phyloP scores from a whole-genome alignment of 2,329 filamentous ascomycete genomes.

The Seiridium unicorne region DNA sequence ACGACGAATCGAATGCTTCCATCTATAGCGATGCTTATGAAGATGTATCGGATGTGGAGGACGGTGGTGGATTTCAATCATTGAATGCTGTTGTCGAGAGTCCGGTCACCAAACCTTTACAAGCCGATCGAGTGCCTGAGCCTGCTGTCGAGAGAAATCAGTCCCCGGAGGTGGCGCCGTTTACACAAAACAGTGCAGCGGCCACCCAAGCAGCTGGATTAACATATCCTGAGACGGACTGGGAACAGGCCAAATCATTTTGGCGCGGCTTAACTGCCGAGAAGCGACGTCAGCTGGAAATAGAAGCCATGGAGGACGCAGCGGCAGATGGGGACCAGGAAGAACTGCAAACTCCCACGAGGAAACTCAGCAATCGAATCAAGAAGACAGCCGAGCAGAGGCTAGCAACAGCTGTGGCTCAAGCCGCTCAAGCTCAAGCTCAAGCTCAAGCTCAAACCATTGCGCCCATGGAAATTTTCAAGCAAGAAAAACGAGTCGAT shows the following conservation, averaged over 20 bases:
- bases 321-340: slow-evolving; percentile 45
- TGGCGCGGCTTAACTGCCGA: slow-evolving; percentile 66
- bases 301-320: slow-evolving; percentile 53
- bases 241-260: slow-evolving; percentile 67
- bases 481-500: slow-evolving; percentile 18
- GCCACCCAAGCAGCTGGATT: neutral
- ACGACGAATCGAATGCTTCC: slow-evolving; percentile 34
- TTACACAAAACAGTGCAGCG: neutral
- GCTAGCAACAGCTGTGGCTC: slow-evolving; percentile 11
- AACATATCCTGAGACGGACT: slow-evolving; percentile 38
- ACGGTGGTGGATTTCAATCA: slow-evolving; percentile 68
- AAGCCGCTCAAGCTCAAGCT: slow-evolving; percentile 8
- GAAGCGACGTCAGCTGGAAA: slow-evolving; percentile 61
- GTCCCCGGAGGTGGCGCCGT: slow-evolving; percentile 2
- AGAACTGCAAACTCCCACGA: slow-evolving; percentile 24
- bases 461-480: slow-evolving; percentile 14
- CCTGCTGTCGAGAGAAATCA: neutral
- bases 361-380: slow-evolving; percentile 25
- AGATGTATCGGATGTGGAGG: slow-evolving; percentile 59
- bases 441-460: slow-evolving; percentile 10
- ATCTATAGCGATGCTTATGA: slow-evolving; percentile 79
- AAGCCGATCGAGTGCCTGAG: slow-evolving; percentile 20
- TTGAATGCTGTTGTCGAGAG: slow-evolving; percentile 70
- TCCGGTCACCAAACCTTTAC: slow-evolving; percentile 49
- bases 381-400: slow-evolving; percentile 41